Conservation (phyloP, 139 green algal species). For the Coccomyxa sp. region DNA sequence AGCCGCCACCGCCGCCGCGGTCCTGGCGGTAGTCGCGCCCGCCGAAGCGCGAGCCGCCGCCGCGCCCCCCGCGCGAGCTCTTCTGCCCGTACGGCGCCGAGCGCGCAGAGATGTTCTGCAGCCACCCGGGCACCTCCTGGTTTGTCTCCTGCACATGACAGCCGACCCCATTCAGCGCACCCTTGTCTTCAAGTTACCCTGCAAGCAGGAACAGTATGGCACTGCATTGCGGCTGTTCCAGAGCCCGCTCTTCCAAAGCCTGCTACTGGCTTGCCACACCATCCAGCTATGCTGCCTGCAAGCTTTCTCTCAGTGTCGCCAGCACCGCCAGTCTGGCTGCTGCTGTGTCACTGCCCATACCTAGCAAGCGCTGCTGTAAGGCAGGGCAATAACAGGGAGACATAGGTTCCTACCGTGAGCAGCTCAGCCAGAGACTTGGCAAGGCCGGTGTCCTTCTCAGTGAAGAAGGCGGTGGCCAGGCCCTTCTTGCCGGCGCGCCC, state of each 20-base stretch:
- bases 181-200: no score
- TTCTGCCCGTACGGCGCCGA: conserved; percentile 44
- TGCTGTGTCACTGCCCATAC: no score
- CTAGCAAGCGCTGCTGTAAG: no score
- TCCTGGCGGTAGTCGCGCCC: conserved; percentile 88
- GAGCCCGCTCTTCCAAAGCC: no score
- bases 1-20: conserved; percentile 40
- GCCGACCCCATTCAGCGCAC: no score
- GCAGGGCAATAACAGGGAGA: no score
- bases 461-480: conserved; percentile 95
- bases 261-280: no score
- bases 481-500: conserved; percentile 93
- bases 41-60: conserved; percentile 70
- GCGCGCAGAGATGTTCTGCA: conserved; percentile 68
- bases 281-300: no score
- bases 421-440: conserved; percentile 76
- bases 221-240: no score
- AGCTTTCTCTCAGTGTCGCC: no score
- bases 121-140: conserved; percentile 92
- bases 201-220: background rate
- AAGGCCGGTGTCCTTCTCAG: conserved; percentile 84
- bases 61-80: conserved; percentile 42
- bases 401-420: conserved; percentile 33
- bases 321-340: no score
- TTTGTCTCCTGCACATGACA: conserved; percentile 83